These are phyloP conservation scores for Nidula microcarpa DNA, from an alignment of 768 basidiomycete species.

Conservation along the genomic window DNA sequence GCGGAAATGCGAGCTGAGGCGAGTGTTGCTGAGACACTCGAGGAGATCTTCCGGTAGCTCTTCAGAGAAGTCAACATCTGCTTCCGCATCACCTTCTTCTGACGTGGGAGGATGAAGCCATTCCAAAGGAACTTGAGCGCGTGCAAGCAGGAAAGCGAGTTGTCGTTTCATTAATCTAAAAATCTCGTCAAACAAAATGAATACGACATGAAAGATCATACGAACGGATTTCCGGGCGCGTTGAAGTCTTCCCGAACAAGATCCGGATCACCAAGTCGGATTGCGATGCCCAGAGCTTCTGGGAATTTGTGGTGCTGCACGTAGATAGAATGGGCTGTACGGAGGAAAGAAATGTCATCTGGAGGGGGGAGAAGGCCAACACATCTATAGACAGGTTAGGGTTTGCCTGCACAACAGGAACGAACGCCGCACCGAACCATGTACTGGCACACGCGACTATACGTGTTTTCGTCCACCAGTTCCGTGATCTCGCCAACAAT, in stretches of 20 bases:
- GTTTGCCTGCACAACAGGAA: neutral
- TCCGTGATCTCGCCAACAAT: conserved; percentile 75
- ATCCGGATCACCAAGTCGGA: conserved; percentile 76
- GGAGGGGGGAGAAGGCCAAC: conserved; percentile 89
- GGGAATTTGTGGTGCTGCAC: conserved; percentile 84
- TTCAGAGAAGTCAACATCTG: conserved; percentile 52
- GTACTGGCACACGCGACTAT: conserved; percentile 86
- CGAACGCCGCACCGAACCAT: conserved; percentile 75
- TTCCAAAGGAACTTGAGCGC: conserved; percentile 86
- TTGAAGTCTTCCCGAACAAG: conserved; percentile 87
- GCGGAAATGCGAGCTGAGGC: conserved; percentile 80
- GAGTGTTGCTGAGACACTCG: conserved; percentile 83
- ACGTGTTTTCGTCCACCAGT: conserved; percentile 86
- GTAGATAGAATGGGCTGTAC: conserved; percentile 87
- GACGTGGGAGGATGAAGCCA: conserved; percentile 69
- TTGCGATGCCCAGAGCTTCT: conserved; percentile 84
- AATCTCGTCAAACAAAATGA: neutral
- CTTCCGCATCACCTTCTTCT: conserved; percentile 49
- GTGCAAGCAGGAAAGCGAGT: conserved; percentile 89
- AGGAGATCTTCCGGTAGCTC: conserved; percentile 79
- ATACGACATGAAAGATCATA: conserved; percentile 8
- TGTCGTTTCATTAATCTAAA: conserved; percentile 87
- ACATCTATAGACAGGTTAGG: conserved; percentile 44
- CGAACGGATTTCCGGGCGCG: conserved; percentile 84
- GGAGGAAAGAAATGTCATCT: conserved; percentile 87